Evolutionary conservation across 2,329 filamentous ascomycete genomes (phyloP), one percentile per base, ranked within the genome.

Genomic region (Escovopsis sp.): DNA sequence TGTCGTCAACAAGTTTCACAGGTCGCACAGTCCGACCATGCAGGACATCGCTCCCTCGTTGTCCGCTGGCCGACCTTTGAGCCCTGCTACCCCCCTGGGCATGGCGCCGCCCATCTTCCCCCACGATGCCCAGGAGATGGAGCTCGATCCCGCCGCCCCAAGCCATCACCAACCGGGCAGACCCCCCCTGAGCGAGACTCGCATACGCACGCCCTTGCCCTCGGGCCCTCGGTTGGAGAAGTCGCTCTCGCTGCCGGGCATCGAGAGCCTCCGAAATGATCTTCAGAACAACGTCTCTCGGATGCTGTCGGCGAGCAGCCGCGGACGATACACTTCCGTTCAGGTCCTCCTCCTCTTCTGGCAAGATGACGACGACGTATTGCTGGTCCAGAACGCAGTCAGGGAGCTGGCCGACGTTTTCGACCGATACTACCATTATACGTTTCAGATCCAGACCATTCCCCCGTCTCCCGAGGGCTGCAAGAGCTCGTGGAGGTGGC

Each of bases 181-280:
- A 21, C 51, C 58, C 23, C 51, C 57, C 13, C 46, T 63, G 19
- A 63, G 55, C 45, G 68, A 72, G 33, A 46, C 63, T 4, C 66
- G 66, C 27, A 62, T 69, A 28, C 63, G 70, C 31, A 74, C 68
- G 2, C 70, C 70, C 11, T 48, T 75, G 8, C 70, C 70, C 0
- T 68, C 68, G 0, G 69, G 66, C 0, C 69, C 68, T 4, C 61
- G 67, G n/a, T 53, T 66, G 6, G 68, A 71, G 36, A 70, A 66
- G 46, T 58, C 63, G 4, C 46, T 63, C 2, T 60, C 62, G 6
- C 43, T 71, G 18, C 65, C 66, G 4, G 64, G 64, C 5, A 63
- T 67, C 18, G 67, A 71, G 36, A 62, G 54, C 33, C 51, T 70
- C 26, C 66, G 64, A 43, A 61, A 64, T 18, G 66, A 71, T 16